Base-by-base conservation (phyloP, 371 early-diverging fungal species). In the Syncephalastrum contaminatum region DNA sequence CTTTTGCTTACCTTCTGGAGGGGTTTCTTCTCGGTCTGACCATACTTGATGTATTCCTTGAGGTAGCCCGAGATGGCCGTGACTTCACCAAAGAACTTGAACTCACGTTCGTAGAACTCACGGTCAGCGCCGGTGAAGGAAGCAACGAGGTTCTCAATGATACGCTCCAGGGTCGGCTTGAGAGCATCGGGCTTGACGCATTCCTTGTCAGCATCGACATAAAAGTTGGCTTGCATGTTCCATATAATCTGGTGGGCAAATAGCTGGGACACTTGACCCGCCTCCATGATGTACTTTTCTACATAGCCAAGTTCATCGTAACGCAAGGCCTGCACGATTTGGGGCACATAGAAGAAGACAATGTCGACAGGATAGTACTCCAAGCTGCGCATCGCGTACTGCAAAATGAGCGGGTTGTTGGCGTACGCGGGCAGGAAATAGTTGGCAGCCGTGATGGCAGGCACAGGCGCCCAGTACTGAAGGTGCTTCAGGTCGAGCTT, bases 221-320 rank as follows among this genome's bases (percentile, higher is more conserved):
- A 79, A 43, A 72, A 75, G 76, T 99, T 99, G 45, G 99, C 99
- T 41, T 96, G 90, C 95, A 99, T 97, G 68, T 99, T 99, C 99
- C 99, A 99, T 47, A 99, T 97, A 48, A 99, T 96, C 72, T 99
- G 98, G 73, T 99, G 99, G 4, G 98, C 94, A 82, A 99, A 99
- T 27, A 93, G 77, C 66, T 96, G 98, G 6, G 95, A 95, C 1
- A 88, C 86, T 57, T 85, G 85, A 1, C 94, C 98, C 0, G 99
- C 92, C 39, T 90, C 86, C 70, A 99, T 71, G 24, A 99, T 95
- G 57, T 90, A 97, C 48, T 88, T 85, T 69, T 96, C 95, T 5
- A 93, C 88, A 62, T 97, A 98, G 16, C 99, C 92, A 15, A 80
- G 63, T 3, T 70, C 70, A 62, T 99, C 97, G 60, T 92, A 80